These are phyloP conservation scores for Tricholoma flavovirens DNA, from an alignment of 768 basidiomycete species.

Conservation along the genomic window DNA sequence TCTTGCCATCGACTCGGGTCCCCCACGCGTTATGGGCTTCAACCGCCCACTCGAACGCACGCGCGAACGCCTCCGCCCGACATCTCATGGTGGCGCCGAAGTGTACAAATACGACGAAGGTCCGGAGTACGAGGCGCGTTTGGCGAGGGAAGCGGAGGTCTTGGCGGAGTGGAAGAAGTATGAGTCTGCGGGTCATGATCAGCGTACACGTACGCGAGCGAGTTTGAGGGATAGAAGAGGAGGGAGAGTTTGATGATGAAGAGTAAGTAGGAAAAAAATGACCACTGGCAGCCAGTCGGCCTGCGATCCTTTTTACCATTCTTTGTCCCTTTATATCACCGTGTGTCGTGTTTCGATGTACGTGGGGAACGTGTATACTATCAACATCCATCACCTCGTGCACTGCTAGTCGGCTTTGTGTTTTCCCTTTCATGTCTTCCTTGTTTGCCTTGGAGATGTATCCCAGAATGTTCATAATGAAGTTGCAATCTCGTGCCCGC, in stretches of 20 bases:
- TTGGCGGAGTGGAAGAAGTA: neutral
- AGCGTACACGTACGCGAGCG: neutral
- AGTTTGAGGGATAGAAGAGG: neutral
- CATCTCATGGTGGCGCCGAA: neutral
- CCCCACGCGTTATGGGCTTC: neutral
- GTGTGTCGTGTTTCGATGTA: too few relatives aligned
- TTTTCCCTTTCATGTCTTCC: too few relatives aligned
- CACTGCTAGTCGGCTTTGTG: too few relatives aligned
- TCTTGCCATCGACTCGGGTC: neutral
- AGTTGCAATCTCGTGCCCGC: too few relatives aligned
- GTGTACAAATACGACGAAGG: slow-evolving; percentile 1
- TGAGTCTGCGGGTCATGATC: neutral
- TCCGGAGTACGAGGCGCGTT: slow-evolving; percentile 1
- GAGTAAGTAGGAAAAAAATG: too few relatives aligned
- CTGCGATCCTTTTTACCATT: too few relatives aligned
- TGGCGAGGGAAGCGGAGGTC: neutral
- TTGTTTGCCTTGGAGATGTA: too few relatives aligned
- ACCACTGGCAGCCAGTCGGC: too few relatives aligned
- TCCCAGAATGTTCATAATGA: too few relatives aligned
- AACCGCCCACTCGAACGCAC: neutral
- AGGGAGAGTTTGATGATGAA: neutral
- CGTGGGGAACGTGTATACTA: too few relatives aligned
- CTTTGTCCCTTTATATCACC: too few relatives aligned
- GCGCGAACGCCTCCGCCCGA: slow-evolving; percentile 2
- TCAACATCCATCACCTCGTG: too few relatives aligned